Conservation (phyloP, 1,284 basidiomycete genomes). For the Wolfiporia cocos region DNA sequence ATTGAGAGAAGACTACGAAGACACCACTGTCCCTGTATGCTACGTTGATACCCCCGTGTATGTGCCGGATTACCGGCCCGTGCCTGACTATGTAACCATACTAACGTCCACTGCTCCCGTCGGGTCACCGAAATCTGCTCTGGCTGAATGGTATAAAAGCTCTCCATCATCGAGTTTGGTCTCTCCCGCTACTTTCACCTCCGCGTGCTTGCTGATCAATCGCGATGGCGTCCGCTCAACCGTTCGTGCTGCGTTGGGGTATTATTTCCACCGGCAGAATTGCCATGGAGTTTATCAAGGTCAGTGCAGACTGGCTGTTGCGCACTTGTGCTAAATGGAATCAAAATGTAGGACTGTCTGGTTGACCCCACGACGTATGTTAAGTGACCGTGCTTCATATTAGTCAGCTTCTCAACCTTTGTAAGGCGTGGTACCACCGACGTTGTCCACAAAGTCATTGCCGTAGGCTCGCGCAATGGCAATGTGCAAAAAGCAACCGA, state of each 20-base stretch:
- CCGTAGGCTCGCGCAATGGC: constrained; percentile 67
- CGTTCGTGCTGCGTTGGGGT: constrained; percentile 46
- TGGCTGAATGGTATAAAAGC: neutral
- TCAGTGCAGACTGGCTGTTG: constrained; percentile 12
- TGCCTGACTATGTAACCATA: constrained; percentile 2
- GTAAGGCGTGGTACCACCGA: constrained; percentile 40
- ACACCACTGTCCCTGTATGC: neutral
- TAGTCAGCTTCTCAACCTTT: neutral
- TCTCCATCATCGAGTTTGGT: neutral
- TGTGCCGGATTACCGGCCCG: constrained; percentile 6
- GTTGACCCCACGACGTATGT: constrained; percentile 42
- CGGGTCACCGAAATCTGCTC: constrained; percentile 4
- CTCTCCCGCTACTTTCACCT: neutral
- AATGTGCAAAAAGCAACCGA: constrained; percentile 60
- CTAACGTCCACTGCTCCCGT: constrained; percentile 1
- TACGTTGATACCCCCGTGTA: neutral
- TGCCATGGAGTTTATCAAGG: constrained; percentile 38
- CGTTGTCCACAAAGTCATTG: constrained; percentile 70
- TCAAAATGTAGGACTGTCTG: constrained; percentile 34
- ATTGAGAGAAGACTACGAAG: neutral
- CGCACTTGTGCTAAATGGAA: neutral
- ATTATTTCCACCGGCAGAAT: constrained; percentile 50
- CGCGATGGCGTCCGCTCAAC: constrained; percentile 15
- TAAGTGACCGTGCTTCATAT: constrained; percentile 1
- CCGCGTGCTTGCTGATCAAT: neutral